Evolutionary conservation across 2,329 filamentous ascomycete species (phyloP).

Genomic region (Emericellopsis cladophorae): DNA sequence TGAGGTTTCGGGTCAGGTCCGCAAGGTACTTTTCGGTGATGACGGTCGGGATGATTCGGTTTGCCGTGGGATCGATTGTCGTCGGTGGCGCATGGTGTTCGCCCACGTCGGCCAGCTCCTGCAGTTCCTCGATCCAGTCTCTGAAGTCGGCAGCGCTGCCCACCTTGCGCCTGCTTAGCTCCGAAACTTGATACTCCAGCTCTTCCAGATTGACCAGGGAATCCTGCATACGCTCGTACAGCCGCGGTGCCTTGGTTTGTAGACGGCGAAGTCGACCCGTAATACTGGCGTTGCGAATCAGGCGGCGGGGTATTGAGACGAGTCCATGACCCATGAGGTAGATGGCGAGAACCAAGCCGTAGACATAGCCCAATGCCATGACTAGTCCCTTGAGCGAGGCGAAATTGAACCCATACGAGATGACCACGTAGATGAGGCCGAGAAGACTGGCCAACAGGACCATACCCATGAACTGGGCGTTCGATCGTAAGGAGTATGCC

Average conservation of each 20-base stretch:
- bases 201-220: conserved; percentile 68
- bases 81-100: conserved; percentile 39
- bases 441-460: conserved; percentile 57
- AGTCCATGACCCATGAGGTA: conserved; percentile 97
- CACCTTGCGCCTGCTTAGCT: conserved; percentile 69
- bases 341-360: conserved; percentile 82
- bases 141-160: conserved; percentile 63
- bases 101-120: conserved; percentile 59
- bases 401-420: conserved; percentile 62
- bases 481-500: conserved; percentile 73
- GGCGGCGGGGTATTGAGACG: conserved; percentile 72
- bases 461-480: conserved; percentile 79
- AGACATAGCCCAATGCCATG: conserved; percentile 92
- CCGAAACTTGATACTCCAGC: conserved; percentile 66
- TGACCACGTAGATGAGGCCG: conserved; percentile 72
- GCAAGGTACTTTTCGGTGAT: conserved; percentile 91
- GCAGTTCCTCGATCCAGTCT: conserved; percentile 94
- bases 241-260: conserved; percentile 64
- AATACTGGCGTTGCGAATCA: conserved; percentile 70
- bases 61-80: conserved; percentile 17
- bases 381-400: conserved; percentile 68
- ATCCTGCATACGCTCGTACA: conserved; percentile 82
- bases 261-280: conserved; percentile 61
- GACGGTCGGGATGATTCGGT: conserved; percentile 52
- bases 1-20: conserved; percentile 71